Conservation (phyloP, 2,329 filamentous ascomycete genomes). For the Zymoseptoria tritici region DNA sequence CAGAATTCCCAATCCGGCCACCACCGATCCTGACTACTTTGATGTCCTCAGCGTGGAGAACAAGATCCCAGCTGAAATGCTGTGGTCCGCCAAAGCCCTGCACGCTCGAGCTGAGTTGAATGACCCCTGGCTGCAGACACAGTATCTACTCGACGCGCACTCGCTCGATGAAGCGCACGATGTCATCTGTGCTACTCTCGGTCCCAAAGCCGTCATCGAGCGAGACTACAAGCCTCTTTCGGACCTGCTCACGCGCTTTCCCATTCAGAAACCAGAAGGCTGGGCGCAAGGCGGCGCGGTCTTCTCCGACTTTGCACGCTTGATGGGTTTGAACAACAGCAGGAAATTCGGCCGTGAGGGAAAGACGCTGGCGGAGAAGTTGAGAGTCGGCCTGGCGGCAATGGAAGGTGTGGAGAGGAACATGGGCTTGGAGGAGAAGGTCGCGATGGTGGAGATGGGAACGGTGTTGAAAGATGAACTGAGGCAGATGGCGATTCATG, state of each 20-base stretch:
- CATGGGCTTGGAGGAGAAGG: conserved; percentile 47
- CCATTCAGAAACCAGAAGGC: conserved; percentile 46
- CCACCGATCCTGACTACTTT: conserved; percentile 27
- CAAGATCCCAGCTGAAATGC: conserved; percentile 66
- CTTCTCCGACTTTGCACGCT: conserved; percentile 42
- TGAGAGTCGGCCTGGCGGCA: conserved; percentile 31
- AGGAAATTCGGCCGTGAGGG: conserved; percentile 28
- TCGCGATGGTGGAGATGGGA: conserved; percentile 77
- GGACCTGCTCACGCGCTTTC: conserved; percentile 64
- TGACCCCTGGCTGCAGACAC: conserved; percentile 63
- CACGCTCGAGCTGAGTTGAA: conserved; percentile 67
- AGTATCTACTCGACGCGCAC: conserved; percentile 70
- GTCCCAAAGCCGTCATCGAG: conserved; percentile 73
- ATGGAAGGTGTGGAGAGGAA: conserved; percentile 37
- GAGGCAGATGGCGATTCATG: conserved; percentile 30
- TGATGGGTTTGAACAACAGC: conserved; percentile 18
- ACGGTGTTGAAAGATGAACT: conserved; percentile 62
- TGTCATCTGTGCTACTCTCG: conserved; percentile 72
- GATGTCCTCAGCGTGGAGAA: conserved; percentile 44
- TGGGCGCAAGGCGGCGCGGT: conserved; percentile 78
- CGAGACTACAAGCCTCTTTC: conserved; percentile 67
- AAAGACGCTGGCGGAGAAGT: conserved; percentile 19
- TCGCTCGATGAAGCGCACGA: conserved; percentile 64
- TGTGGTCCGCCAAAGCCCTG: conserved; percentile 80
- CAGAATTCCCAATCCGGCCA: conserved; percentile 49